Evolutionary conservation across 2,329 filamentous ascomycete genomes (phyloP), one percentile per base, ranked within the genome.

Genomic region (Venturia asperata): DNA sequence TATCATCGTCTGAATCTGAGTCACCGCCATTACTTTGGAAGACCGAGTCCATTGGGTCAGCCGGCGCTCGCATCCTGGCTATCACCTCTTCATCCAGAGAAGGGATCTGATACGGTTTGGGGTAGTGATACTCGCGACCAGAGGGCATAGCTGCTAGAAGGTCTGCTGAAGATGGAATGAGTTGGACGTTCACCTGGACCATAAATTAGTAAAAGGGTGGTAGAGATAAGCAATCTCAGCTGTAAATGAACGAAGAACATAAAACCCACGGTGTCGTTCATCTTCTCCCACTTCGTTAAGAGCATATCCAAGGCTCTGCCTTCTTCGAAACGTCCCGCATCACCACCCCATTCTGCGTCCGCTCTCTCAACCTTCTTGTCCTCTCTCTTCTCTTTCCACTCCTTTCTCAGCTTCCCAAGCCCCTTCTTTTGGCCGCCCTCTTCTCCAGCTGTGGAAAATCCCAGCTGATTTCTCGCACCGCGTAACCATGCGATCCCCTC

Each of bases 321-420:
- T 77, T 99, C 94, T 74, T 97, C 94, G 21, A 91, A 77, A 70
- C 85, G 87, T 1, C 94, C 93, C 0, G 88, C 93, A 76, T 97
- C 92, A 58, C 87, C 80, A 0, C 92, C 92, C 90, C 91, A 94
- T 37, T 78, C 77, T 3, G 75, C 52, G 67, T 73, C 78, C 58
- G 85, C 88, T 72, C 85, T 91, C 70, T 93, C 90, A 34, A 96
- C 82, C 69, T 85, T 88, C 58, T 84, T 85, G 71, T 96, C 91
- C 72, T 96, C 92, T 42, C 87, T 83, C 73, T 86, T 87, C 75
- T 94, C 92, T 30, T 82, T 82, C 80, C 88, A 88, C 43, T 86
- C 90, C 69, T 88, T 90, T 74, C 87, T 91, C 60, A 94, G 74
- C 47, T 84, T 86, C 37, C 82, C 81, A 19, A 90, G 77, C 4